These are phyloP conservation scores for Spathaspora jeffriesii DNA, from an alignment of 1,139 yeast genomes.

Conservation along the genomic window DNA sequence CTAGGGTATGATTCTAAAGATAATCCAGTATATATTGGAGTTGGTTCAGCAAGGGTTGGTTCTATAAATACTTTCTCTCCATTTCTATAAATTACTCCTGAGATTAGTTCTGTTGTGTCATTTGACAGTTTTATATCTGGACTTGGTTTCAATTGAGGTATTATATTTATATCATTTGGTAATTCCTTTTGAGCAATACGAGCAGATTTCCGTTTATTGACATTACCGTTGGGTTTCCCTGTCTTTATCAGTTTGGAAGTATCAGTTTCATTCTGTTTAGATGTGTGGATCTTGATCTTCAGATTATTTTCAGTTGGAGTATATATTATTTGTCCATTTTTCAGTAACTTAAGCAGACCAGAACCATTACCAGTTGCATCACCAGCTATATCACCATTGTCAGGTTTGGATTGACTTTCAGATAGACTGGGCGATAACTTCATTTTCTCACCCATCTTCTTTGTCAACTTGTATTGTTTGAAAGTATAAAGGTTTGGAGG, in stretches of 20 bases:
- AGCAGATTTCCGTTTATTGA: slow-evolving; percentile 22
- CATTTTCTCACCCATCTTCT: background rate
- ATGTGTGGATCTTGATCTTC: background rate
- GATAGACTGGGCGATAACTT: background rate
- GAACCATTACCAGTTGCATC: background rate
- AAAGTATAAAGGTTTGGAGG: background rate
- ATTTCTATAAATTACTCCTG: slow-evolving; percentile 13
- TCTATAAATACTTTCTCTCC: slow-evolving; percentile 43
- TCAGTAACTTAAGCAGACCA: slow-evolving; percentile 1
- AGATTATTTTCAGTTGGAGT: background rate
- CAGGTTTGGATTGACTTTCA: background rate
- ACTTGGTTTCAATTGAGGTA: slow-evolving; percentile 12
- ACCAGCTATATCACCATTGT: background rate
- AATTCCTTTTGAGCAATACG: slow-evolving; percentile 9
- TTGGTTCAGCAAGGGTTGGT: slow-evolving; percentile 56
- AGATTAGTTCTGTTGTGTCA: background rate
- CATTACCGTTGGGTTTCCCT: background rate
- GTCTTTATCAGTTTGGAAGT: background rate
- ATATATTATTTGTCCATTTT: background rate
- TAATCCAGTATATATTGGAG: slow-evolving; percentile 61
- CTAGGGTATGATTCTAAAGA: slow-evolving; percentile 68
- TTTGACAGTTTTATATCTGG: slow-evolving; percentile 10
- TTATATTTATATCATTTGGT: background rate
- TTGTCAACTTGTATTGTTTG: background rate
- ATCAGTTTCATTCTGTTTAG: background rate